Conservation (phyloP, 805 yeast genomes). For the Citeromyces nyonsensis region DNA sequence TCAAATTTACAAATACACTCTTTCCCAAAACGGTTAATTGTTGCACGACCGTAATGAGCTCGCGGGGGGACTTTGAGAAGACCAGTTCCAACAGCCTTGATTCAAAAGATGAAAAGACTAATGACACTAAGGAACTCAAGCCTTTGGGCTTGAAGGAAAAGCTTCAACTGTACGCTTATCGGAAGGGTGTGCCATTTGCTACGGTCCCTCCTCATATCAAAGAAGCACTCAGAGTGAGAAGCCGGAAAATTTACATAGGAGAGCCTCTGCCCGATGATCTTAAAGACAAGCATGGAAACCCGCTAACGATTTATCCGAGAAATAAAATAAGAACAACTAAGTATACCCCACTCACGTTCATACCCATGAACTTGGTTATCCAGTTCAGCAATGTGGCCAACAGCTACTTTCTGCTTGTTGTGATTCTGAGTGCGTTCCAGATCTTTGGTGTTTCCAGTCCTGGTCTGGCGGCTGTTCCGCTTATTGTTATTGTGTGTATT, state of each 20-base stretch:
- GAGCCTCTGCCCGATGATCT: conserved; percentile 40
- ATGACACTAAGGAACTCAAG: too few relatives aligned
- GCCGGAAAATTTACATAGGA: conserved; percentile 43
- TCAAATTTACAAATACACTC: too few relatives aligned
- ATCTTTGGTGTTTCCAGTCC: conserved; percentile 66
- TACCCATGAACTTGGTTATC: conserved; percentile 36
- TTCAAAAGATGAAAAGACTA: too few relatives aligned
- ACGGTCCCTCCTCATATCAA: neutral
- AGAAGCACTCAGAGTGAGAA: conserved; percentile 3
- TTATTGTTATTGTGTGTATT: conserved; percentile 60
- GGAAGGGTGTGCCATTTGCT: too few relatives aligned
- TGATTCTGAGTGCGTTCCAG: conserved; percentile 43
- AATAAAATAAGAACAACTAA: conserved; percentile 50
- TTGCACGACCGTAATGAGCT: too few relatives aligned
- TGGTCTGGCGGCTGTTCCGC: conserved; percentile 66
- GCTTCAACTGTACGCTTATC: conserved; percentile 1
- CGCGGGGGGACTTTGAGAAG: too few relatives aligned
- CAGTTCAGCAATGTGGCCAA: conserved; percentile 50
- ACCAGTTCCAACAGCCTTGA: too few relatives aligned
- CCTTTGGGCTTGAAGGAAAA: neutral
- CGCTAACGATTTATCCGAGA: conserved; percentile 25
- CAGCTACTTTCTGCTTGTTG: conserved; percentile 36
- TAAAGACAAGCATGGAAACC: conserved; percentile 15
- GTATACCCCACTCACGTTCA: conserved; percentile 40
- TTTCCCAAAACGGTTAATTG: too few relatives aligned